Evolutionary conservation across 495 filamentous ascomycete genomes (phyloP), one percentile per base, ranked within the genome.

Genomic region (Lophium mytilinum): DNA sequence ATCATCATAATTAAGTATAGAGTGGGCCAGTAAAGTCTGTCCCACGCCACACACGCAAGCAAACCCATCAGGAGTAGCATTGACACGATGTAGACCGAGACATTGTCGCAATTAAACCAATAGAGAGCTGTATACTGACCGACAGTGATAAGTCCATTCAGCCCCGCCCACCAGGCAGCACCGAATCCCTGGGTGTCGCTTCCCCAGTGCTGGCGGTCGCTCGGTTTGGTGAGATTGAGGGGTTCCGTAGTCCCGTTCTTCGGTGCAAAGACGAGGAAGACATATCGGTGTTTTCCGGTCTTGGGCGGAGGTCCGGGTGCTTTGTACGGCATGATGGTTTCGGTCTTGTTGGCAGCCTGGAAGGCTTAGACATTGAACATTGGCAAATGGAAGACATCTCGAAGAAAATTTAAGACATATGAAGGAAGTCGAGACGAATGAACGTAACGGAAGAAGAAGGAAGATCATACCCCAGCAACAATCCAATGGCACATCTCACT

Each of bases 401-500:
- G n/a, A n/a, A n/a, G n/a, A n/a, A n/a, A n/a, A n/a, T n/a, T n/a
- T n/a, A n/a, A n/a, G n/a, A n/a, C n/a, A n/a, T n/a, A 46, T 9
- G 68, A 39, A 3, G 54, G 51, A 60, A 42, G 48, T 33, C 33
- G 62, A 50, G 50, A 57, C 11, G 53, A 57, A 43, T 68, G 49
- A 15, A 66, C n/a, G n/a, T n/a, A n/a, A n/a, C n/a, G n/a, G 24
- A 6, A 30, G 24, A 30, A 30, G 6, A 30, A 6, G 6, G 61
- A 57, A 9, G 58, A 37, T 1, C 42, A 67, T 10, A 80, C 52
- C 45, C 70, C 75, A 3, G 78, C 76, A 4, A 74, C 73, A 65
- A 88, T 79, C 84, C 84, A 87, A 66, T 88, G 85, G 66, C 85
- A 88, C 68, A 85, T 79, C 66, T 89, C 81, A n/a, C 75, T 76